phyloP scores from a whole-genome alignment of 352 stramenopile genomes.

The Globisporangium splendens region DNA sequence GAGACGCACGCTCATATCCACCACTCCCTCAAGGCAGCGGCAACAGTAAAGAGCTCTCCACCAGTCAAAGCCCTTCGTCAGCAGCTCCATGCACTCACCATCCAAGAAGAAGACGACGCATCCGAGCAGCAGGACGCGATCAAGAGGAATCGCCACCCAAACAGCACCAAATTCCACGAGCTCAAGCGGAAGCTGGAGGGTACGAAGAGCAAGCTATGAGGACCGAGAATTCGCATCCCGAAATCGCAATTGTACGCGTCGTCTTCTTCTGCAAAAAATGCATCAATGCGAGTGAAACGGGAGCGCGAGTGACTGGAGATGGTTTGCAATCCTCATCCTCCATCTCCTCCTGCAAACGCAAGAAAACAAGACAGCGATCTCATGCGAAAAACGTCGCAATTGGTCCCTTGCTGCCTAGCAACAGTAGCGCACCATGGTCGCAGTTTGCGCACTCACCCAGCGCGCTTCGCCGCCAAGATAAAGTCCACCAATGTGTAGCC shows the following conservation, averaged over 20 bases:
- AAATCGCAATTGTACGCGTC: conserved; percentile 27
- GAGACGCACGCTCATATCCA: conserved; percentile 16
- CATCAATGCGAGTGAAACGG: neutral
- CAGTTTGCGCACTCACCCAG: too few relatives aligned
- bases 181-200: conserved; percentile 36
- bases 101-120: neutral
- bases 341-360: too few relatives aligned
- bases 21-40: conserved; percentile 18
- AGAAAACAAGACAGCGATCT: too few relatives aligned
- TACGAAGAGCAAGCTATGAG: conserved; percentile 27
- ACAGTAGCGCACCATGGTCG: too few relatives aligned
- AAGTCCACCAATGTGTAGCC: too few relatives aligned
- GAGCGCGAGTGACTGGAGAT: neutral
- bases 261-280: neutral
- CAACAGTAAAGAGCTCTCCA: conserved; percentile 12
- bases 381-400: too few relatives aligned
- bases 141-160: conserved; percentile 25
- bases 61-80: conserved; percentile 9
- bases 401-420: too few relatives aligned
- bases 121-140: neutral
- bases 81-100: neutral
- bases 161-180: conserved; percentile 35
- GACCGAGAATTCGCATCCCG: conserved; percentile 43
- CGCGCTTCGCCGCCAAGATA: too few relatives aligned
- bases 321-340: too few relatives aligned